phyloP scores from a whole-genome alignment of 1,139 yeast genomes.

The Geotrichum fermentans region DNA sequence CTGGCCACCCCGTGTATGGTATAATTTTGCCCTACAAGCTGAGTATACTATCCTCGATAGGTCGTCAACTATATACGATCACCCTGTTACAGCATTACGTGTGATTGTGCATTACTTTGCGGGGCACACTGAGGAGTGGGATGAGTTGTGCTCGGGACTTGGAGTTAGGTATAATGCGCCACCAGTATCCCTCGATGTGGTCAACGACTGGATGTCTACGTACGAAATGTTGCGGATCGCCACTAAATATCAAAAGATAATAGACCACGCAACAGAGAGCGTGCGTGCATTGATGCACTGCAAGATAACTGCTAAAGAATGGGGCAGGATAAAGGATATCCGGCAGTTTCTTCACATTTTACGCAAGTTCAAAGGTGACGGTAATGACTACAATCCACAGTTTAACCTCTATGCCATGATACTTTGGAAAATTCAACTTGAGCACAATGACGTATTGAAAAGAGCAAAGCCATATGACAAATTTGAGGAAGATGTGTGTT shows the following conservation, averaged over 20 bases:
- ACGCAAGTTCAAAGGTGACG: not conserved
- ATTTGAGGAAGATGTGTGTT: not conserved
- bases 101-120: constrained; percentile 4
- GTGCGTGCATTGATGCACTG: constrained; percentile 6
- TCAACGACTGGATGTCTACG: constrained; percentile 8
- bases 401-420: constrained; percentile 6
- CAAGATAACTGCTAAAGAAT: constrained; percentile 1
- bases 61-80: constrained; percentile 1
- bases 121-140: not conserved
- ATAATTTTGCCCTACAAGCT: not conserved
- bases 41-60: not conserved
- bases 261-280: not conserved
- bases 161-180: not conserved
- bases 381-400: constrained; percentile 1
- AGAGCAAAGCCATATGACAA: not conserved
- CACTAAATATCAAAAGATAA: not conserved
- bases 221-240: constrained; percentile 6
- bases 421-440: constrained; percentile 6
- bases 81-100: constrained; percentile 8
- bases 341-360: constrained; percentile 3
- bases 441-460: not conserved
- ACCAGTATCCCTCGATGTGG: not conserved
- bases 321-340: constrained; percentile 4
- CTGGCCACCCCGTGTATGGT: constrained; percentile 6
- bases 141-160: not conserved